phyloP scores from a whole-genome alignment of 2,329 filamentous ascomycete species.

The Leptographium galeiforme region DNA sequence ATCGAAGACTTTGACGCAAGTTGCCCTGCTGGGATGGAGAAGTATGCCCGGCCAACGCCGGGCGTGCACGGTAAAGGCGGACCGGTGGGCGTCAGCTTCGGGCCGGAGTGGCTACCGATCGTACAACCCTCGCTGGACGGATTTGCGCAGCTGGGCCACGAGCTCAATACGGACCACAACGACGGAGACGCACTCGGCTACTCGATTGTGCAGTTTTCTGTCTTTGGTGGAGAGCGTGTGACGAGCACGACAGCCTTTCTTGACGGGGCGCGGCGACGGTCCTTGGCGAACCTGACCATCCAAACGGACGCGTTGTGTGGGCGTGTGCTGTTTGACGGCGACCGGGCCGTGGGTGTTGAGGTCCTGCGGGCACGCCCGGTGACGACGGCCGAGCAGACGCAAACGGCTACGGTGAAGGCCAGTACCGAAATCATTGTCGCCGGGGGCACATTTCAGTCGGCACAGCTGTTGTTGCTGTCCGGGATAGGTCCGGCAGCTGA shows the following conservation, averaged over 20 bases:
- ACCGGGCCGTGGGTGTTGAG: conserved; percentile 1
- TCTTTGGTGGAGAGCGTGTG: not conserved
- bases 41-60: not conserved
- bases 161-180: conserved; percentile 1
- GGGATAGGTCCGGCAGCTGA: conserved; percentile 30
- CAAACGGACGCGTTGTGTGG: not conserved
- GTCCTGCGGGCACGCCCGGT: not conserved
- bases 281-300: conserved; percentile 15
- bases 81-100: not conserved
- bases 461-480: conserved; percentile 29
- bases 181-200: conserved; percentile 1
- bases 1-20: conserved; percentile 1
- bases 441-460: conserved; percentile 27
- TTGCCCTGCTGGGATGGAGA: not conserved
- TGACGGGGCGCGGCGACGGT: not conserved
- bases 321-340: conserved; percentile 3
- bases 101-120: not conserved
- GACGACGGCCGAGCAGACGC: not conserved
- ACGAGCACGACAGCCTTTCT: conserved; percentile 1
- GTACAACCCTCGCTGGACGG: not conserved
- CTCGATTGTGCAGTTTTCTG: conserved; percentile 3
- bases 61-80: conserved; percentile 1
- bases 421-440: conserved; percentile 26
- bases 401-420: not conserved
- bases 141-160: not conserved